Conservation (phyloP, 176 grass and related monocot genomes). For the Ampelocalamus luodianensis region DNA sequence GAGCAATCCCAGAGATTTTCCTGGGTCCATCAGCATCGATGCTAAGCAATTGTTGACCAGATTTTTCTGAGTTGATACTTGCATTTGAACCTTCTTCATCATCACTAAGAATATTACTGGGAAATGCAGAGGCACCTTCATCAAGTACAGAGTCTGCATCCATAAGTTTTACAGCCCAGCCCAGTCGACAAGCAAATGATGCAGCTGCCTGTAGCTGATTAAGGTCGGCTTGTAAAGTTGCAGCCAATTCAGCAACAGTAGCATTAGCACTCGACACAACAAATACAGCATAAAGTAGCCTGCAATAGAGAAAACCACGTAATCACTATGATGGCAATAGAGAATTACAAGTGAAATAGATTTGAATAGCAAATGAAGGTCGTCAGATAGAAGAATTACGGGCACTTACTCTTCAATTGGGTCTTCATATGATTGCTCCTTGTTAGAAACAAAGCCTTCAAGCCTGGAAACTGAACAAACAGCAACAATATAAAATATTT, state of each 20-base stretch:
- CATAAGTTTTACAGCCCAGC: slow-evolving; percentile 88
- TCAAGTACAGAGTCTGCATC: slow-evolving; percentile 79
- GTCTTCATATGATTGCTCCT: slow-evolving; percentile 96
- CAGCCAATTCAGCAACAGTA: slow-evolving; percentile 93
- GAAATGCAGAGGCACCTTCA: slow-evolving; percentile 51
- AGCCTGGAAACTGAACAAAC: slow-evolving; percentile 91
- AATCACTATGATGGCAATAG: slow-evolving; percentile 29
- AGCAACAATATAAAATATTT: slow-evolving; percentile 30
- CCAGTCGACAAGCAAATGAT: slow-evolving; percentile 91
- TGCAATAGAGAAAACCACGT: slow-evolving; percentile 52
- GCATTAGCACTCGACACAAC: slow-evolving; percentile 97
- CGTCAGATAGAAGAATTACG: slow-evolving; percentile 27
- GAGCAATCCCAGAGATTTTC: slow-evolving; percentile 67
- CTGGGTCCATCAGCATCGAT: slow-evolving; percentile 64
- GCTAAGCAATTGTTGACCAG: slow-evolving; percentile 54
- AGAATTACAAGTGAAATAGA: slow-evolving; percentile 29
- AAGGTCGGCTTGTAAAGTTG: slow-evolving; percentile 91
- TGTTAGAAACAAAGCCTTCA: slow-evolving; percentile 97
- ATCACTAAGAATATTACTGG: slow-evolving; percentile 83
- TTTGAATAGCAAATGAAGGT: slow-evolving; percentile 31
- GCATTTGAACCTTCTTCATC: slow-evolving; percentile 93
- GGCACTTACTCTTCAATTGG: slow-evolving; percentile 97
- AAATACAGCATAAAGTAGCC: slow-evolving; percentile 96
- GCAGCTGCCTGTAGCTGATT: slow-evolving; percentile 87
- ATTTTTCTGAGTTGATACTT: slow-evolving; percentile 88